Base-by-base conservation (phyloP, 163 green algal species). In the Volvox carteri region DNA sequence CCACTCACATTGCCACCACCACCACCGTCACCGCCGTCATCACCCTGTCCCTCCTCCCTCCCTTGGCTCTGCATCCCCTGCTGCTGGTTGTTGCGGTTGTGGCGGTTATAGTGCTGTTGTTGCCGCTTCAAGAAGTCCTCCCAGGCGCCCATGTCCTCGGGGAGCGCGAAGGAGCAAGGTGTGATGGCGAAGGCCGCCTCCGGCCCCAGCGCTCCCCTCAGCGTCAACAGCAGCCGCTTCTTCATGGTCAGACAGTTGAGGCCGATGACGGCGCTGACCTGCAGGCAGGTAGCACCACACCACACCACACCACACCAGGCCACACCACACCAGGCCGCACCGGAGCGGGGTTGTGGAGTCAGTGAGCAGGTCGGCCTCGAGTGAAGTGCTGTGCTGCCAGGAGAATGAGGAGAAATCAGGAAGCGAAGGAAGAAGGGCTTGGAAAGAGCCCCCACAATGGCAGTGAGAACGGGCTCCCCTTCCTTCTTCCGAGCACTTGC, bases 221-320 rank as follows among this genome's bases (percentile, higher is more conserved):
- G 88, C n/a, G 93, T 93, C 39, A 87, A 78, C 74, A 94, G 73
- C 90, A 95, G 91, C 14, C 90, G 85, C 67, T 95, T 95, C 90
- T 95, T 95, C 93, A 95, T 95, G 25, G 91, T 95, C 0, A 95
- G 89, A 78, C 88, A 85, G 84, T 95, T 95, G 70, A 95, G 90
- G 0, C 93, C 93, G 35, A 92, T 90, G 39, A 95, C 72, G 23
- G 90, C 91, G 44, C 85, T 93, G 21, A 95, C 90, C 33, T 88
- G 76, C 5, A 33, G 50, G 76, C 37, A 21, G 77, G n/a, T n/a
- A n/a, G n/a, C n/a, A n/a, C n/a, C n/a, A n/a, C n/a, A n/a, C n/a
- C n/a, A n/a, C n/a, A n/a, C n/a, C n/a, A n/a, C n/a, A n/a, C n/a
- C n/a, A n/a, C n/a, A n/a, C n/a, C n/a, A n/a, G n/a, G n/a, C n/a